Base-by-base conservation (phyloP, 208 protist species). In the Leishmania major region DNA sequence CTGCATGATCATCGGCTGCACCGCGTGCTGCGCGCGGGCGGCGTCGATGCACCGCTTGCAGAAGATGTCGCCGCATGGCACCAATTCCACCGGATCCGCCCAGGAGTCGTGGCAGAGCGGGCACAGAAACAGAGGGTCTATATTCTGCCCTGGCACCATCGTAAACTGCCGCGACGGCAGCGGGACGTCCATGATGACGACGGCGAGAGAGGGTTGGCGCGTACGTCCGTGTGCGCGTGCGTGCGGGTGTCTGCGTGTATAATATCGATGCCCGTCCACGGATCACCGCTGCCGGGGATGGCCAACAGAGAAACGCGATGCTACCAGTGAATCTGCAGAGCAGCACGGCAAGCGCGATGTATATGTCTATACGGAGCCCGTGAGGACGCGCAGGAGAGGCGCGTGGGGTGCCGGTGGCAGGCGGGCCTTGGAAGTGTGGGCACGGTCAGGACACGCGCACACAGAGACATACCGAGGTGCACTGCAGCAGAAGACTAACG, bases 41-140 rank as follows among this genome's bases (percentile, higher is more conserved):
- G 57, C 64, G 43, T 62, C 64, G 62, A 94, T 84, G 81, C 94
- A 97, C 28, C 76, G 67, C 28, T 59, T 28, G 76, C 94, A 97
- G 75, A 92, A 96, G 81, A 89, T 91, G 43, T 93, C 86, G 13
- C 87, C 84, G 76, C 90, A 93, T 1, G 84, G 82, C 11, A 81
- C 72, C 47, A 87, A 62, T 67, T 93, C 90, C 8, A 87, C 79
- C 1, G 90, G 90, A 55, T 95, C 66, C 35, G 88, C 91, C 93
- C 91, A 95, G 19, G 89, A 91, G 82, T 96, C 93, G 35, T 94
- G 77, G 79, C 93, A 96, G 15, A 96, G 66, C 1, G 88, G 87
- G 71, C 93, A 96, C 55, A 88, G 49, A 59, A 94, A 83, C 51
- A 87, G 81, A 0, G 84, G 70, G 51, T 90, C 88, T 57, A 89